Conservation (phyloP, 176 grass and related monocot genomes). For the Chloris gayana region DNA sequence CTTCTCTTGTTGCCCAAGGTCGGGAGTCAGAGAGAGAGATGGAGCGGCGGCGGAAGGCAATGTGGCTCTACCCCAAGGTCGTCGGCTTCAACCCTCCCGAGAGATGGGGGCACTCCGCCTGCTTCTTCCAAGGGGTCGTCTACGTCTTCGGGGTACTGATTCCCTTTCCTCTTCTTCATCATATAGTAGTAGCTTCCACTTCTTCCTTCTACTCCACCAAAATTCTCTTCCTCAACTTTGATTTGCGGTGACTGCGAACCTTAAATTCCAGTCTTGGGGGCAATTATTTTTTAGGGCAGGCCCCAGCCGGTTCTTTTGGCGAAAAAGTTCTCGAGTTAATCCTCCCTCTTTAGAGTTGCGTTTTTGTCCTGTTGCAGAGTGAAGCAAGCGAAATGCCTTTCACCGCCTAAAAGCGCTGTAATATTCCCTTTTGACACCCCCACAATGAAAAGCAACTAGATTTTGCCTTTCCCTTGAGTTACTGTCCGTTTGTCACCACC, state of each 20-base stretch:
- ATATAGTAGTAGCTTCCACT: neutral
- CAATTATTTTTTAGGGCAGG: neutral
- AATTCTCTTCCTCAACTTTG: neutral
- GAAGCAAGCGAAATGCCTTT: slow-evolving; percentile 44
- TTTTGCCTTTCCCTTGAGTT: slow-evolving; percentile 29
- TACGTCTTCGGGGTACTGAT: slow-evolving; percentile 72
- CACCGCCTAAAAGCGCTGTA: slow-evolving; percentile 32
- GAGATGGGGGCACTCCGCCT: slow-evolving; percentile 97
- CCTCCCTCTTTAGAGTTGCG: neutral
- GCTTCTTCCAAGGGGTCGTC: slow-evolving; percentile 77
- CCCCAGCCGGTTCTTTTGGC: slow-evolving; percentile 1
- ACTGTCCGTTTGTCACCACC: slow-evolving; percentile 25
- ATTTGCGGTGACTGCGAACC: neutral
- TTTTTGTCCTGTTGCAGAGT: slow-evolving; percentile 44
- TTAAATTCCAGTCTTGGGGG: slow-evolving; percentile 4
- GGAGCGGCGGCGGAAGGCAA: slow-evolving; percentile 81
- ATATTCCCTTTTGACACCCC: no score
- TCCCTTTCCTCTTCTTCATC: neutral
- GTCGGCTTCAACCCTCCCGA: slow-evolving; percentile 85
- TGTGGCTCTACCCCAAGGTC: slow-evolving; percentile 96
- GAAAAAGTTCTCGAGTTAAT: slow-evolving; percentile 38
- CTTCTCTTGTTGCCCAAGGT: no score
- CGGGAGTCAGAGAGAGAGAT: neutral
- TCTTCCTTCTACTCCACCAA: neutral
- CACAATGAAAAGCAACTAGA: slow-evolving; percentile 23